Base-by-base conservation (phyloP, 2,329 filamentous ascomycete genomes). In the Diaporthe citriasiana region DNA sequence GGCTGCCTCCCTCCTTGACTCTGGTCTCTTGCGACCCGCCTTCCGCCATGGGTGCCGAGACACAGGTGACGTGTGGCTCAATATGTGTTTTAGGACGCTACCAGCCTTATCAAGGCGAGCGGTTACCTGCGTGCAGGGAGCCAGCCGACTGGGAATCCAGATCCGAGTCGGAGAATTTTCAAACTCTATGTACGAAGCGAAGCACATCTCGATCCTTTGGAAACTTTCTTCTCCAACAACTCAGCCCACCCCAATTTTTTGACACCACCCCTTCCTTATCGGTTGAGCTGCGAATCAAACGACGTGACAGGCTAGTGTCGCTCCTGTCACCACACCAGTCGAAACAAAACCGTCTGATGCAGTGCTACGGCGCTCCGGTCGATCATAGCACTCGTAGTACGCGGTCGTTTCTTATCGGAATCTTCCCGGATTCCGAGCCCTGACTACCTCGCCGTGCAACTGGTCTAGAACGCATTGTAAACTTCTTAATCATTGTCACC, bases 341-440 rank as follows among this genome's bases (percentile, higher is more conserved):
- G 70, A 72, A 69, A 72, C 73, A 57, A 63, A 72, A 63, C 42
- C 59, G 42, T 74, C 73, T 68, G 55, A 57, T 68, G 51, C 60
- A 53, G 12, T 65, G 70, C 40, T 57, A 42, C 51, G 33, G 30
- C 38, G 22, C 27, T n/a, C 63, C 38, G n/a, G 56, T 59, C 70
- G 56, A 66, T 75, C 73, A 59, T 55, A 51, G 53, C 30, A 22
- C 27, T 22, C 45, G n/a, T 27, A 38, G n/a, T 40, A 27, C 63
- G 63, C 47, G 47, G 63, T 53, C 45, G 63, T 63, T 45, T 51
- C 55, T 71, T 71, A 71, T 40, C 42, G 42, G 60, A 7, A 25
- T 42, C 70, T 22, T 35, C 25, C 33, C 33, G 50, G 53, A 33
- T 59, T 59, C 68, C 53, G 40, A 47, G 42, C 4, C 4, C 60